phyloP scores from a whole-genome alignment of 1,139 yeast species.

The Yamadazyma jaroonii region DNA sequence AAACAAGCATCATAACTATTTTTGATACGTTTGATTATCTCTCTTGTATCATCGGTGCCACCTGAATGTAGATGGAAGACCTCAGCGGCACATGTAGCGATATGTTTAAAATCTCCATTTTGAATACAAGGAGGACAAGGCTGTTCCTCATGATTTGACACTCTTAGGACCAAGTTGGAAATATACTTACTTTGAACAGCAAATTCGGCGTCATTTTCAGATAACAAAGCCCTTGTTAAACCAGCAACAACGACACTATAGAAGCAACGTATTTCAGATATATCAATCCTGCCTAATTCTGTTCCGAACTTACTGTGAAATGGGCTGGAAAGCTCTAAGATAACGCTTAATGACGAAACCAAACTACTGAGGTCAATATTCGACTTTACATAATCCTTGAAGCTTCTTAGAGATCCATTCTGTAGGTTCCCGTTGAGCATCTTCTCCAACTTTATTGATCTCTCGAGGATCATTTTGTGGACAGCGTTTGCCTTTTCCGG shows the following conservation, averaged over 20 bases:
- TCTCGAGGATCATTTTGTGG: neutral
- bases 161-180: slow-evolving; percentile 1
- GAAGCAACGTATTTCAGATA: slow-evolving; percentile 2
- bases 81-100: slow-evolving; percentile 5
- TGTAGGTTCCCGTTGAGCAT: no score
- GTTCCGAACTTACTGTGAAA: slow-evolving; percentile 2
- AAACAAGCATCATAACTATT: neutral
- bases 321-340: slow-evolving; percentile 3
- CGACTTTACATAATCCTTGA: neutral
- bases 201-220: slow-evolving; percentile 6
- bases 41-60: neutral
- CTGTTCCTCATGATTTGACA: neutral
- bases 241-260: slow-evolving; percentile 1
- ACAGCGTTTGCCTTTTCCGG: neutral
- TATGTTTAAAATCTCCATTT: slow-evolving; percentile 3
- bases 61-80: neutral
- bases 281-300: slow-evolving; percentile 1
- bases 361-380: slow-evolving; percentile 5
- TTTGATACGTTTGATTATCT: neutral
- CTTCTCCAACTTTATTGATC: slow-evolving; percentile 2
- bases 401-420: no score
- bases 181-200: slow-evolving; percentile 2
- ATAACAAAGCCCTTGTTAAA: slow-evolving; percentile 2
- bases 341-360: slow-evolving; percentile 3
- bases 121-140: neutral